Evolutionary conservation across 176 grass and related monocot species (phyloP), one percentile per base, ranked within the genome.

Genomic region (Puccinellia tenuiflora): DNA sequence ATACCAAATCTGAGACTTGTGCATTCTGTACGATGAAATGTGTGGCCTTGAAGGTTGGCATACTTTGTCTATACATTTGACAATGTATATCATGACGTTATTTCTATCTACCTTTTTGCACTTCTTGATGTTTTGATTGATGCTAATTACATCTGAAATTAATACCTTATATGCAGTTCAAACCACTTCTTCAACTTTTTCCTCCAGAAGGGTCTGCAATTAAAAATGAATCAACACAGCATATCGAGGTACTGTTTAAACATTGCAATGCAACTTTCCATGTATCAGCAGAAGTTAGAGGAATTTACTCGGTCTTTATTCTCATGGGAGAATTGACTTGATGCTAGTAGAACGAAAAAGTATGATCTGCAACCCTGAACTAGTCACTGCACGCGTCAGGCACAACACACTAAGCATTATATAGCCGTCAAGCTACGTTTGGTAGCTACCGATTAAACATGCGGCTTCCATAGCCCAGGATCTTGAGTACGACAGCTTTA

Each of bases 211-310:
- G 40, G 57, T 60, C 34, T 74, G 70, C 71, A 75, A 16, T 26
- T 25, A 79, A 79, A 61, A 86, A 86, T 81, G 75, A 57, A 62
- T 75, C 77, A 86, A 57, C 38, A 82, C 40, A 70, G 67, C 31
- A 26, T 40, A 78, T 75, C 30, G 40, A 95, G 90, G 93, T 95
- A 90, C 39, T 51, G n/a, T 68, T 76, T 82, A 48, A 31, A 50
- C 26, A 50, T 51, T 12, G 70, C 45, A 74, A 74, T 74, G 71
- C 28, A 54, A 16, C 30, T 84, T 37, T 16, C 18, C n/a, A 84
- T 83, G 38, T 50, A 67, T 55, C 26, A 68, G 68, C 45, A 89
- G 51, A 86, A 71, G 5, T 77, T 51, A 39, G 48, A 57, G 53
- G 68, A 81, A 39, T 50, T 51, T n/a, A 20, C 16, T 60, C 46